A percentile compares a stretch with the other conserved stretches of the same genome.
Conservation (phyloP, 176 grass and related monocot species). For the Saccharum spontaneum region DNA sequence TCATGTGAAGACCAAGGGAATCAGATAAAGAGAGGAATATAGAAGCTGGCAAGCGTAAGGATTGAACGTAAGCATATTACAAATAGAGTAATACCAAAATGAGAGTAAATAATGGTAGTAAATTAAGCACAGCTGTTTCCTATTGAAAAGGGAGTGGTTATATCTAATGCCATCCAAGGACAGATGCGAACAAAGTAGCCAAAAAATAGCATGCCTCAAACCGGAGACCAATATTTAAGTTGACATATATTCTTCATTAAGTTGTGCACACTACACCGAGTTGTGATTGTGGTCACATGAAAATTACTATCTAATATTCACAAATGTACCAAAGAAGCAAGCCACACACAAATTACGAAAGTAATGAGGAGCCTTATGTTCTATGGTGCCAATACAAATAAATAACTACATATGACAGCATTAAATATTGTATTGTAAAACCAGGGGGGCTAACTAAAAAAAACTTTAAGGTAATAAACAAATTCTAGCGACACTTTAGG, state of each 20-base stretch:
- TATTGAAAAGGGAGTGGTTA: background rate
- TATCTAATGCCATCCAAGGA: background rate
- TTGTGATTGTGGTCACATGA: background rate
- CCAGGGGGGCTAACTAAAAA: background rate
- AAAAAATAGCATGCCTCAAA: background rate
- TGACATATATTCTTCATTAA: background rate
- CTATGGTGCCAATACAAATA: background rate
- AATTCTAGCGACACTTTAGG: background rate
- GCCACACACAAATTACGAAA: background rate
- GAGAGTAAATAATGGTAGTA: background rate
- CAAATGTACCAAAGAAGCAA: background rate
- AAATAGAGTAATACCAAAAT: background rate
- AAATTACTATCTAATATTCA: background rate
- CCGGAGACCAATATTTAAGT: background rate
- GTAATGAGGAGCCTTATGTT: background rate
- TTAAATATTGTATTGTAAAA: background rate
- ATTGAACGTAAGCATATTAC: background rate
- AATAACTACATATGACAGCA: background rate
- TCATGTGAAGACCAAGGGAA: background rate
- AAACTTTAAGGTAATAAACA: background rate
- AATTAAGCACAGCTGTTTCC: background rate
- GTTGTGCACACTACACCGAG: background rate
- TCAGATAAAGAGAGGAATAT: background rate
- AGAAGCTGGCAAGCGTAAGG: background rate
- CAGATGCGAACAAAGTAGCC: background rate